phyloP scores from a whole-genome alignment of 2,329 filamentous ascomycete genomes.

The Xylaria sp. region DNA sequence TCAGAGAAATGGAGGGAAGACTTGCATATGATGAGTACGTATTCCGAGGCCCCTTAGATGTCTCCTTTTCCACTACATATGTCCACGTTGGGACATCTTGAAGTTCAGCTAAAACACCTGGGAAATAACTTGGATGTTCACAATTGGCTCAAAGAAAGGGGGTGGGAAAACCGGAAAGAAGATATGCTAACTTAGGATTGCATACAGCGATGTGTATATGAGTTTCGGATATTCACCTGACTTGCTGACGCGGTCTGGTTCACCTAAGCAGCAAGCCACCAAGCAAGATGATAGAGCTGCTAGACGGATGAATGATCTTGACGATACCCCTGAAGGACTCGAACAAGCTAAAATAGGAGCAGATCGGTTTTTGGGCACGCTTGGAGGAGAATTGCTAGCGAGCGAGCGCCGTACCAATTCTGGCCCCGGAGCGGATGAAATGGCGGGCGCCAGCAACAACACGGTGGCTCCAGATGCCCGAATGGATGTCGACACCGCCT shows the following conservation, averaged over 20 bases:
- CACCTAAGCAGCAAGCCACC: neutral
- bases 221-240: neutral
- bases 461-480: neutral
- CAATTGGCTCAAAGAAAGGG: neutral
- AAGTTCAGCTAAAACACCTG: too few relatives aligned
- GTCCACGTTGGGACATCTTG: too few relatives aligned
- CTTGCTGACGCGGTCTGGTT: neutral
- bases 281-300: neutral
- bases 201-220: slow-evolving; percentile 10
- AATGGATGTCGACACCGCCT: neutral
- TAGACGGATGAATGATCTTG: neutral
- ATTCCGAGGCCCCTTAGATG: neutral
- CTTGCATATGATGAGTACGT: slow-evolving; percentile 29
- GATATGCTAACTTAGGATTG: neutral
- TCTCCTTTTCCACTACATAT: neutral
- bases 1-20: slow-evolving; percentile 23
- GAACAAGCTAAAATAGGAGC: slow-evolving; percentile 12
- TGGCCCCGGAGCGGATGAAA: neutral
- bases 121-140: too few relatives aligned
- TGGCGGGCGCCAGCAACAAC: neutral
- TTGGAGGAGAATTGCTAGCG: slow-evolving; percentile 16
- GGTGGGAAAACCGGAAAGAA: neutral
- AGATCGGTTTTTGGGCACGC: slow-evolving; percentile 21
- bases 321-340: slow-evolving; percentile 3
- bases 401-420: neutral